A percentile compares a stretch with the other conserved stretches of the same genome.
phyloP scores from a whole-genome alignment of 768 basidiomycete genomes.

The Boletus pseudo-olivaceus region DNA sequence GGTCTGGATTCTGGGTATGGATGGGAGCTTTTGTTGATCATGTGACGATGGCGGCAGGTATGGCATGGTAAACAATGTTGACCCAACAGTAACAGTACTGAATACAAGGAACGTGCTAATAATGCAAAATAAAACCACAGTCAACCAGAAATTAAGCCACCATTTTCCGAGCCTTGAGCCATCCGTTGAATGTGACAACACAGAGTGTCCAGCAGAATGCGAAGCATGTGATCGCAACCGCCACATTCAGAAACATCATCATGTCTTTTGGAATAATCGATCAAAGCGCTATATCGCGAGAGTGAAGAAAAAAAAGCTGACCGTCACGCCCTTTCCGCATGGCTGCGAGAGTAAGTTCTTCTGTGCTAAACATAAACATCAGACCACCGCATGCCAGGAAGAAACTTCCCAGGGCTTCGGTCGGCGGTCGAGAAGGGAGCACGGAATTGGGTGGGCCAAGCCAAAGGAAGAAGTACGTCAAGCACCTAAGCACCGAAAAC shows the following conservation, averaged over 20 bases:
- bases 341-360: conserved; percentile 85
- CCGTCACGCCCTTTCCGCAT: conserved; percentile 90
- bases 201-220: conserved; percentile 81
- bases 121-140: neutral
- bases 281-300: conserved; percentile 3
- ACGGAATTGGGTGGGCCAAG: conserved; percentile 76
- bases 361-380: conserved; percentile 85
- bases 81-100: neutral
- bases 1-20: conserved; percentile 87
- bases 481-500: conserved; percentile 73
- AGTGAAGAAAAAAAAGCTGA: conserved; percentile 28
- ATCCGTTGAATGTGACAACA: conserved; percentile 80
- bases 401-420: conserved; percentile 86
- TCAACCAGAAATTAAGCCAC: conserved; percentile 7
- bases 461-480: conserved; percentile 96
- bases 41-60: conserved; percentile 18
- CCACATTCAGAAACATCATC: conserved; percentile 86
- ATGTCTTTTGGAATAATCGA: conserved; percentile 47
- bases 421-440: conserved; percentile 90
- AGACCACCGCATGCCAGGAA: conserved; percentile 86
- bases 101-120: neutral
- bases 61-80: neutral
- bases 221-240: conserved; percentile 82
- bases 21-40: conserved; percentile 77
- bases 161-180: conserved; percentile 51